Base-by-base conservation (phyloP, 2,329 filamentous ascomycete species). In the Aspergillus ruber region DNA sequence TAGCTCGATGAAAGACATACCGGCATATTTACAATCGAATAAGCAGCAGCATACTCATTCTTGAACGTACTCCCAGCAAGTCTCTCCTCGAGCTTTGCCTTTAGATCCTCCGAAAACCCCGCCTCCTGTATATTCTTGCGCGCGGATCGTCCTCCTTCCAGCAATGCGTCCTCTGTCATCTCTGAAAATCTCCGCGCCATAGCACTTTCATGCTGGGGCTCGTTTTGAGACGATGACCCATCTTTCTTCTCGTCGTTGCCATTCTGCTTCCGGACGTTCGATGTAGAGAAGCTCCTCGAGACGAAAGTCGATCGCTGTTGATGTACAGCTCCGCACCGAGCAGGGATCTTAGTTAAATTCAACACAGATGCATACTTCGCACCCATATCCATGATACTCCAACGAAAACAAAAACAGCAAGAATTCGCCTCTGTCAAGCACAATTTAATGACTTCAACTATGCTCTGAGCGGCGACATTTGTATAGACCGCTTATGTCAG, bases 81-180 rank as follows among this genome's bases (percentile, higher is more conserved):
- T 49, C 78, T 75, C 54, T 81, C 78, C 63, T 83, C 78, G 9
- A 84, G 66, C 57, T 77, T 66, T 46, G 66, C 68, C 63, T 79
- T 81, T 53, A 84, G 63, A 4, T 83, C 79, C 44, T 82, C 78
- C 50, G 77, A 81, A 65, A 85, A 84, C 42, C 79, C 80, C 23
- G 78, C 79, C 52, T 83, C 78, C 56, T 78, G 69, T n/a, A 84
- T 71, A 43, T 77, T 77, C 56, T 76, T 81, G 42, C 67, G 71
- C 27, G 79, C 76, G 46, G 76, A 74, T 49, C 74, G 73, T 23
- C 78, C 77, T 27, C 79, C 78, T 44, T 73, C 72, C 41, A 78
- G 71, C 23, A 84, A 65, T 13, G 73, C 72, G 52, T 83, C 75
- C 52, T 84, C 80, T 39, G 77, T 81, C 79, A 85, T 78, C 49